Percentiles rank a stretch among this genome's conserved stretches.
Evolutionary conservation across 1,284 basidiomycete species (phyloP).

Genomic region (Flammula alnicola): DNA sequence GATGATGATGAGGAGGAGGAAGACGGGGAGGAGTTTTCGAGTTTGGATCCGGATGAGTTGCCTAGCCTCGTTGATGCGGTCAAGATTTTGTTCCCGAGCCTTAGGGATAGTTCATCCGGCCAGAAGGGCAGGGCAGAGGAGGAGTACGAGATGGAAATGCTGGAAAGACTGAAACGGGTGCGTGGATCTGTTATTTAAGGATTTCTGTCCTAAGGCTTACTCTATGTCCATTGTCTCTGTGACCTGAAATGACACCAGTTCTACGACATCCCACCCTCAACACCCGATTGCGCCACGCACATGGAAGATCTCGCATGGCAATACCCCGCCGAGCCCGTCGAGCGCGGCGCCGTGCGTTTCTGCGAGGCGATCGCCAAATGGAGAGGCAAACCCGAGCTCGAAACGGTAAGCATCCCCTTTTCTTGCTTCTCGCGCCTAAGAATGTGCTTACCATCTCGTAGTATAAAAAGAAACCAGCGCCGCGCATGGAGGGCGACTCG

Average conservation of each 20-base stretch:
- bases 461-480: conserved; percentile 57
- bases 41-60: conserved; percentile 78
- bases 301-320: conserved; percentile 81
- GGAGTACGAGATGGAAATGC: conserved; percentile 70
- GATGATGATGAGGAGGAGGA: conserved; percentile 28
- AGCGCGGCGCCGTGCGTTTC: conserved; percentile 75
- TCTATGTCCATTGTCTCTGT: no score
- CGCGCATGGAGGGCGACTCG: conserved; percentile 13
- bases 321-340: conserved; percentile 80
- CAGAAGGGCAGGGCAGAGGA: conserved; percentile 49
- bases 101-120: conserved; percentile 38
- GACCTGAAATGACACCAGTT: no score
- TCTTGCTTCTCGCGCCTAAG: conserved; percentile 1
- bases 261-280: conserved; percentile 68
- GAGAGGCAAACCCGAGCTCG: conserved; percentile 81
- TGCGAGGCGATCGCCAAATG: conserved; percentile 79
- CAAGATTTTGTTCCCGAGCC: conserved; percentile 68
- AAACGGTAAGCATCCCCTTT: conserved; percentile 55
- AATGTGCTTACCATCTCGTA: conserved; percentile 35
- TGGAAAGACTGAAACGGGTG: conserved; percentile 67
- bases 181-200: conserved; percentile 29
- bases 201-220: background rate
- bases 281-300: conserved; percentile 75
- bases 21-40: conserved; percentile 9
- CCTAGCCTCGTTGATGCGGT: conserved; percentile 69